Conservation (phyloP, 768 basidiomycete species). For the Lactarius hengduanensis region DNA sequence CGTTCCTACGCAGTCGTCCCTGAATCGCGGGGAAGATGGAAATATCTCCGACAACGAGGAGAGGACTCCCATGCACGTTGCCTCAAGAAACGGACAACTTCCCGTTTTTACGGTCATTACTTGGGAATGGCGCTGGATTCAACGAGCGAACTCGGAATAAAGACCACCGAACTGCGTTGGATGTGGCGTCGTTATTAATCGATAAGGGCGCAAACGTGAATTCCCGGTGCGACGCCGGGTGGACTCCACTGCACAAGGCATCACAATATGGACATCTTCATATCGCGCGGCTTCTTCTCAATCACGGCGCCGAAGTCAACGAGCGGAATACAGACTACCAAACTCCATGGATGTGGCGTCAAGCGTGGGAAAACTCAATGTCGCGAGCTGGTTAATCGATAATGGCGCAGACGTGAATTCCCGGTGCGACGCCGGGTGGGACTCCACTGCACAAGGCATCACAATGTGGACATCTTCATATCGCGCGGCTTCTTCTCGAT, state of each 20-base stretch:
- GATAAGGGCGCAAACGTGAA: neutral
- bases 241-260: neutral
- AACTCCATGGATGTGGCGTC: neutral
- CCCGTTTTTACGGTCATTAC: neutral
- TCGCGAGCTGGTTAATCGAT: neutral
- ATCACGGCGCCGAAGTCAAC: neutral
- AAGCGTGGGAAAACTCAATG: neutral
- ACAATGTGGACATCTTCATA: neutral
- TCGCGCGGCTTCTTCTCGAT: neutral
- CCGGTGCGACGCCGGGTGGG: neutral
- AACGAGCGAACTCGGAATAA: neutral
- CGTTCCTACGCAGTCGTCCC: neutral
- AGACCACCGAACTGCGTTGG: neutral
- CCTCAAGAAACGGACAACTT: neutral
- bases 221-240: neutral
- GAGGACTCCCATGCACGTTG: neutral
- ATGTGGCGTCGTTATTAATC: neutral
- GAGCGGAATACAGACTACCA: neutral
- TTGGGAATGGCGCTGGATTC: neutral
- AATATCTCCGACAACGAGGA: neutral
- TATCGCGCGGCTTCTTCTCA: too few relatives aligned
- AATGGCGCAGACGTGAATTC: neutral
- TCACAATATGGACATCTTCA: neutral
- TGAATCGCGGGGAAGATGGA: neutral
- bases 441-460: neutral